A percentile compares a stretch with the other conserved stretches of the same genome.
These are phyloP conservation scores for Plantago elongata DNA, from an alignment of 257 asterid species.

Conservation along the genomic window DNA sequence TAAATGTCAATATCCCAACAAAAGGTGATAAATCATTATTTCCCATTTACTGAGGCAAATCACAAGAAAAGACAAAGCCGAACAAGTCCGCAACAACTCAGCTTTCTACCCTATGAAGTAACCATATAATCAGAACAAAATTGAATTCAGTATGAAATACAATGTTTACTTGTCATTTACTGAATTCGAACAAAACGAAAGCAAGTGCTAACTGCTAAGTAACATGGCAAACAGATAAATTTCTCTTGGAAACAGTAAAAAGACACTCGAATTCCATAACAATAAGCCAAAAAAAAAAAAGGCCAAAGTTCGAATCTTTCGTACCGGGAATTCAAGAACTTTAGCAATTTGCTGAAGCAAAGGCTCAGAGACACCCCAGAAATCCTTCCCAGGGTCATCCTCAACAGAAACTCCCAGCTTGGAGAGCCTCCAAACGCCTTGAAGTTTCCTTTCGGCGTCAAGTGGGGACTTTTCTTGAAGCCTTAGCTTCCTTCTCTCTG, in stretches of 20 bases:
- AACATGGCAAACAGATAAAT: too few relatives aligned
- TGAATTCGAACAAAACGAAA: not conserved
- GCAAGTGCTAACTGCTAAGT: too few relatives aligned
- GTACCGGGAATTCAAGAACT: slow-evolving; percentile 88
- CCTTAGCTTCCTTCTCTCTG: slow-evolving; percentile 81
- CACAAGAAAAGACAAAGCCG: too few relatives aligned
- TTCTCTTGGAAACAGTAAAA: too few relatives aligned
- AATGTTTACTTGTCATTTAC: not conserved
- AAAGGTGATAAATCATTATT: too few relatives aligned
- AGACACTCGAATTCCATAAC: slow-evolving; percentile 10
- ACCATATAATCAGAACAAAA: not conserved
- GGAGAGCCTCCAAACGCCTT: slow-evolving; percentile 83
- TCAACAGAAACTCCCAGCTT: slow-evolving; percentile 62
- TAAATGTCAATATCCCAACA: too few relatives aligned
- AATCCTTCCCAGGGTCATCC: slow-evolving; percentile 93
- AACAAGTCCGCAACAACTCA: too few relatives aligned
- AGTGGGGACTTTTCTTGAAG: slow-evolving; percentile 31
- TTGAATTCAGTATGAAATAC: not conserved
- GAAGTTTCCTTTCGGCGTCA: slow-evolving; percentile 30
- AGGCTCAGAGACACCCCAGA: slow-evolving; percentile 58
- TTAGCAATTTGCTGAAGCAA: slow-evolving; percentile 71
- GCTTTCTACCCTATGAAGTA: not conserved
- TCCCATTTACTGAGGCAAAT: too few relatives aligned
- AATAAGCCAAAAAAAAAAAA: not conserved
- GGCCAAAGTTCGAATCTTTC: slow-evolving; percentile 9